Evolutionary conservation across 768 basidiomycete species (phyloP), one percentile per base, ranked within the genome.

Genomic region (Gelatoporia subvermispora): DNA sequence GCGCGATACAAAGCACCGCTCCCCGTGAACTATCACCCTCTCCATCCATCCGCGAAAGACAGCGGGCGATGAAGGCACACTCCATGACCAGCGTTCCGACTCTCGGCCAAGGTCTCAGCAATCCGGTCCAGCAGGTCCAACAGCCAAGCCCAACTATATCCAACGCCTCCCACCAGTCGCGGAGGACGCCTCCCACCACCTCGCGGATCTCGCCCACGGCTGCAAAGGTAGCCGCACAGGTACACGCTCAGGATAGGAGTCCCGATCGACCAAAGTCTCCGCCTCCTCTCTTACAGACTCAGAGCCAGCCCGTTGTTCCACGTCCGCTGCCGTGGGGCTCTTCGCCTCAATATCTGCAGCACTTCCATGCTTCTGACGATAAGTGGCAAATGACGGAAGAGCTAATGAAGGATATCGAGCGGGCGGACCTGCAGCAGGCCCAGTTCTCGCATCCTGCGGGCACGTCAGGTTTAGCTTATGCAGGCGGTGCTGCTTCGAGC

Each of bases 301-400:
- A 56, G 65, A 62, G 39, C 48, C 65, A 66, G 50, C 59, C 65
- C 0, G 58, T 48, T 50, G 51, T 67, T 2, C 75, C 84, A n/a
- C 81, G 85, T 9, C 79, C 84, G 2, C 73, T 83, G 43, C 75
- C 76, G 60, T 81, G 82, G 41, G 71, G 72, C 5, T 68, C 77
- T 0, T 72, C 75, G 3, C 73, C 77, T 10, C 76, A 73, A 23
- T 84, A 85, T 60, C 73, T 84, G 17, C 65, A 71, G 0, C 77
- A 79, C 48, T 81, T 75, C 58, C 75, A 78, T 36, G 64, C 70
- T 10, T 58, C 76, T 58, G 79, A 81, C 34, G 80, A 79, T 36
- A 72, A 72, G 35, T 85, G 79, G 74, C 75, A 83, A 43, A 77
- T 87, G 73, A 84, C 84, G 0, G 78, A 79, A 31, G 81, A 86